phyloP scores from a whole-genome alignment of 2,329 filamentous ascomycete genomes.

The Alternaria sp. region DNA sequence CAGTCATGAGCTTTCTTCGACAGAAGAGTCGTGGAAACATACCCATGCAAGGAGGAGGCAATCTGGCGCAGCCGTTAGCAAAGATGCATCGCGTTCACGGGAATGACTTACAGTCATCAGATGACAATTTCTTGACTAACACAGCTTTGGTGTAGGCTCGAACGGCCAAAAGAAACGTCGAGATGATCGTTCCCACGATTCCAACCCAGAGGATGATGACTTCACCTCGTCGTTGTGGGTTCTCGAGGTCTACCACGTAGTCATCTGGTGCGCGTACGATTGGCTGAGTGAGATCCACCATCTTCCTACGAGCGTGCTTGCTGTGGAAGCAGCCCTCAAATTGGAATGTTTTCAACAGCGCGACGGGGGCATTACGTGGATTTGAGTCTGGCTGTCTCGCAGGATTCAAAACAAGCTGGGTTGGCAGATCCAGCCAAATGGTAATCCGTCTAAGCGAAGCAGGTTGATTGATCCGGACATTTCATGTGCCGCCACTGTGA shows the following conservation, averaged over 20 bases:
- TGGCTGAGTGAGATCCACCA: slow-evolving; percentile 6
- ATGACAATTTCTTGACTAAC: slow-evolving; percentile 21
- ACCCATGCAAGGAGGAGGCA: background rate
- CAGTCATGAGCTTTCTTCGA: background rate
- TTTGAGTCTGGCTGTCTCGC: background rate
- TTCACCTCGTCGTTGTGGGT: slow-evolving; percentile 21
- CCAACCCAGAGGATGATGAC: slow-evolving; percentile 23
- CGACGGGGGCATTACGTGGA: background rate
- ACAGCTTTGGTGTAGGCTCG: slow-evolving; percentile 32
- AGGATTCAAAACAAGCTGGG: background rate
- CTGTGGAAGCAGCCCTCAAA: background rate
- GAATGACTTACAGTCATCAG: slow-evolving; percentile 30
- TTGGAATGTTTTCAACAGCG: background rate
- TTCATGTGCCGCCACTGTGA: background rate
- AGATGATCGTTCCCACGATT: slow-evolving; percentile 23
- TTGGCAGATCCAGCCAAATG: background rate
- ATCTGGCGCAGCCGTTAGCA: background rate
- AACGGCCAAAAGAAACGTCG: slow-evolving; percentile 25
- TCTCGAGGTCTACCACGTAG: slow-evolving; percentile 33
- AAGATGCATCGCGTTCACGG: background rate
- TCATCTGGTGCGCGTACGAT: slow-evolving; percentile 27
- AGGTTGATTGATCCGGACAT: background rate
- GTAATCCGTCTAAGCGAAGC: background rate
- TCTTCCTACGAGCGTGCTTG: background rate
- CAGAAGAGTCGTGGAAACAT: background rate